Percentiles rank a stretch among this genome's conserved stretches.
phyloP scores from a whole-genome alignment of 225 moss, liverwort and hornwort genomes.

The Pleurozium schreberi region DNA sequence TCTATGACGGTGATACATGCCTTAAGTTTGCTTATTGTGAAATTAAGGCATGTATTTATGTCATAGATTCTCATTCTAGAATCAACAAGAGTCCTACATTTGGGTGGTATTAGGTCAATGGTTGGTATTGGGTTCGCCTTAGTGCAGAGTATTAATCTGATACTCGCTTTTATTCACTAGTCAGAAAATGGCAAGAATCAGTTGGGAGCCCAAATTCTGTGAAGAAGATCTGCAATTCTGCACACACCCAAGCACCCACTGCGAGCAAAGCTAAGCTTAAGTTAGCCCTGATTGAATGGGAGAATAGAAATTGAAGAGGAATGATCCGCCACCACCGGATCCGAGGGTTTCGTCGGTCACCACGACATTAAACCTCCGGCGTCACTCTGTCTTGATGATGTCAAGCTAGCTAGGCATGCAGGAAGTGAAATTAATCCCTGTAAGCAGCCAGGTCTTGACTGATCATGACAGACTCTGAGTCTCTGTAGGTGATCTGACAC shows the following conservation, averaged over 20 bases:
- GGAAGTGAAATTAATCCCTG: background rate
- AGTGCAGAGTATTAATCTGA: background rate
- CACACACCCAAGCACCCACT: background rate
- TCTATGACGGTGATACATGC: too few species aligned
- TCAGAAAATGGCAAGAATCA: background rate
- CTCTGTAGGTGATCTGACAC: background rate
- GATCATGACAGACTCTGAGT: background rate
- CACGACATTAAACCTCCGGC: too few species aligned
- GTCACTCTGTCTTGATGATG: background rate
- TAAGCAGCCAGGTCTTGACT: background rate
- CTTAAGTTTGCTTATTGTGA: too few species aligned
- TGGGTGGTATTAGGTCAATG: too few species aligned
- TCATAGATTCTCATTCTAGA: too few species aligned
- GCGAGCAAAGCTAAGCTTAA: too few species aligned
- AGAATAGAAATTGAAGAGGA: background rate
- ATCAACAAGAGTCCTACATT: too few species aligned
- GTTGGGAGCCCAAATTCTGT: background rate
- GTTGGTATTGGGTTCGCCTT: too few species aligned
- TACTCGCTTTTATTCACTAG: background rate
- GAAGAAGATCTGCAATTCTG: background rate
- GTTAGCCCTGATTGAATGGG: background rate
- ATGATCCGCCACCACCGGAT: background rate
- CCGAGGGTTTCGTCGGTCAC: background rate
- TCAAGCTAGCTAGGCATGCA: background rate
- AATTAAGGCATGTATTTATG: too few species aligned